Base-by-base conservation (phyloP, 2,329 filamentous ascomycete species). In the Sporothrix pseudoabietina region DNA sequence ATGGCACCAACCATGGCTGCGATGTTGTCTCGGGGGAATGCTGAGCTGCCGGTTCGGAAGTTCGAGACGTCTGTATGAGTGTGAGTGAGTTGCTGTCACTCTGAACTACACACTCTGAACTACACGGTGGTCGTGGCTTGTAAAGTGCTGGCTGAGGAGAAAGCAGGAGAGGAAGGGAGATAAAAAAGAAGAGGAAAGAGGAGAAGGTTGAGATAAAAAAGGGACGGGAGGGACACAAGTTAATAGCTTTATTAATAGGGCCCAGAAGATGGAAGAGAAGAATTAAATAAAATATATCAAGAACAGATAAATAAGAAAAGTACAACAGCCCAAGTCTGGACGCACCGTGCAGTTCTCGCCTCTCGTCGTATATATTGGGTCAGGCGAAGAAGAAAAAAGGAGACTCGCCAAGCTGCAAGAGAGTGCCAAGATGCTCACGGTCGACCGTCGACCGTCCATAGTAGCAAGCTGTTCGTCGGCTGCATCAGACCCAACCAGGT, bases 1-100 rank as follows among this genome's bases (percentile, higher is more conserved):
- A 4, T 14, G 41, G 66, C 61, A 32, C 70, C 74, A 26, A 59
- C 72, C 74, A 74, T 75, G 49, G 32, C 68, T 72, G 72, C 74
- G 44, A 57, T 52, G 55, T 52, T 39, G 9, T 61, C 30, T 65
- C 54, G 66, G 22, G 12, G 6, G 44, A 6, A 35, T 22, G 26
- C 55, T 22, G 41, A 22, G 52, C 22, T 71, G 52, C 69, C 54
- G 22, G 39, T 30, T 22, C 49, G 35, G n/a, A 12, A 2, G 9
- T 39, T 57, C 35, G 54, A 35, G 49, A 16, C 3, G 66, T 59
- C 5, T 12, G 7, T n/a, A 9, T 8, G 52, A 9, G 52, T 55
- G 39, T 30, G 55, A 52, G 41, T 39, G 44, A 41, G 35, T 6
- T 71, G 41, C 35, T 71, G 5, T 71, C 44, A 44, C 59, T 32